Evolutionary conservation across 2,329 filamentous ascomycete genomes (phyloP), one percentile per base, ranked within the genome.

Genomic region (Xylaria sp.): DNA sequence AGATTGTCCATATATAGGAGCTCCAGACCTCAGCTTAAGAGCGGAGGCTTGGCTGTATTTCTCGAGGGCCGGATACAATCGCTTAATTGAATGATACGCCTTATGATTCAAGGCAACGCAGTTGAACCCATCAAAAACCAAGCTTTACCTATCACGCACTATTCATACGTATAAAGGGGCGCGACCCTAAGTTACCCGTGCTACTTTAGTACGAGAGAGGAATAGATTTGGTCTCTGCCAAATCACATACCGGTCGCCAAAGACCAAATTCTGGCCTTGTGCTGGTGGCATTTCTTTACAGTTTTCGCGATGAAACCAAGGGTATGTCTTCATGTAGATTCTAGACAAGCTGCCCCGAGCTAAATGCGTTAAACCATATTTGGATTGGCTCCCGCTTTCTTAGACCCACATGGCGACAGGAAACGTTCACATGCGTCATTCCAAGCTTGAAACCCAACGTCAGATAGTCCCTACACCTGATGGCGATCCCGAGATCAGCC

Each of bases 401-500:
- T 4, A 2, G 33, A 33, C 33, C 26, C 49, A 15, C 48, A 31
- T 7, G 31, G 46, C 31, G 13, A 56, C 7, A 17, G 51, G 23
- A 33, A 20, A n/a, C n/a, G 20, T 7, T 2, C n/a, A 38, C 51
- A 36, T 58, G 54, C 54, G 54, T 58, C 54, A 58, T 40, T 42
- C 54, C 23, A 38, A 20, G n/a, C 31, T 56, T 15, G 1, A 33
- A 2, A 23, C 17, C 31, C 17, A 56, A 56, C 53, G 38, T 38
- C 9, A 31, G 9, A 53, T 11, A n/a, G 38, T 6, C 49, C 13
- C 28, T 33, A 38, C 17, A 49, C 28, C 64, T 23, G 15, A 56
- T 31, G 46, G 28, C 28, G 15, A 51, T 28, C 60, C 51, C 59
- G 31, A 59, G 31, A 17, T 33, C 59, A n/a, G n/a, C 65, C 54